Evolutionary conservation across 1,139 yeast species (phyloP), one percentile per base, ranked within the genome.

Genomic region (Hemisphaericaspora subhashii): DNA sequence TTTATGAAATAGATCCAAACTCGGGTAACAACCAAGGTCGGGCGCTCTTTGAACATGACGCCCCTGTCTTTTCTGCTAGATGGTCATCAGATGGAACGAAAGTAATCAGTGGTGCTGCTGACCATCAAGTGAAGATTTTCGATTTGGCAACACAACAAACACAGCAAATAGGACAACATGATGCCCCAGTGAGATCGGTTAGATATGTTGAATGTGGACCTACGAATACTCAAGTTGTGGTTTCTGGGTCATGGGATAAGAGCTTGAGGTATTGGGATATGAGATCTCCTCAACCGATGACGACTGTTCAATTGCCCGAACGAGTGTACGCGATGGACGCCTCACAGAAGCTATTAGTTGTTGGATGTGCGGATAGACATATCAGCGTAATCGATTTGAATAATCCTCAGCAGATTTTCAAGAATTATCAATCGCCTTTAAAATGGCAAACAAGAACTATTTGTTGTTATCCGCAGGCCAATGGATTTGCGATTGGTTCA

Each of bases 201-300:
- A 70, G 95, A 43, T 81, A 77, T 45, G 95, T 88, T 9, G 84
- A 83, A 46, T 85, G 92, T 58, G 95, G 95, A 0, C 89, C 92
- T 8, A 70, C 81, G 22, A 84, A 83, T 54, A 77, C 88, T 0
- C 96, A 85, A 32, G 87, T 87, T 45, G 81, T 92, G 20, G 98
- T 90, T 1, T 81, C 92, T 33, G 96, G 96, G 11, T 87, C 97
- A 5, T 92, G 98, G 98, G 98, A 94, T 62, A 89, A 89, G 63
- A 89, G 98, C 0, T 66, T 94, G 48, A 81, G 80, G 57, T 94
- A 92, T 64, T 89, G 97, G 97, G 98, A 92, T 62, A 73, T 86
- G 66, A 81, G 98, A 57, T 82, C 83, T 47, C 94, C 86, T 31
- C 85, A 79, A 50, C 95, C 98, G 8, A 77, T 90, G 21, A 78